These are phyloP conservation scores for Metschnikowia baotianmanensis DNA, from an alignment of 805 yeast species.

Conservation along the genomic window DNA sequence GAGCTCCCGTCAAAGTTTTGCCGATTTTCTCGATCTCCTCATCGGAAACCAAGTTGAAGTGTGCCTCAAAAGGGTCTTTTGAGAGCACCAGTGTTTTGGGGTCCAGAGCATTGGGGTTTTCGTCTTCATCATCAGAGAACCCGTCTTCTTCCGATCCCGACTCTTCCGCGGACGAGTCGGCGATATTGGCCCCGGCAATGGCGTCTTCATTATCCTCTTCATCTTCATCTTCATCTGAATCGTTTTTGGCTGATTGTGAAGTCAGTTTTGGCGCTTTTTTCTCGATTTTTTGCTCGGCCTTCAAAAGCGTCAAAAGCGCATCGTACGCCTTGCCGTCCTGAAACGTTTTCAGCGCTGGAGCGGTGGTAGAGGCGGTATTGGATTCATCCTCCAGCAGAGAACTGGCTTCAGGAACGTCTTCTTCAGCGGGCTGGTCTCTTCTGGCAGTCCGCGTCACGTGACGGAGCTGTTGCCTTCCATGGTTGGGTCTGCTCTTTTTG, in stretches of 20 bases:
- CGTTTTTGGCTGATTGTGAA: neutral
- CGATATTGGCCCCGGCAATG: constrained; percentile 32
- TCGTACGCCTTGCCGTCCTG: constrained; percentile 51
- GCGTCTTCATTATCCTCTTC: constrained; percentile 11
- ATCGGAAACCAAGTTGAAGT: constrained; percentile 58
- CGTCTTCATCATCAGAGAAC: constrained; percentile 9
- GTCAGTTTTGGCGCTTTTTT: constrained; percentile 20
- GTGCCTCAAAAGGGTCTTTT: constrained; percentile 73
- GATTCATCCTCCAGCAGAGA: constrained; percentile 16
- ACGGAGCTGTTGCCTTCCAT: constrained; percentile 63
- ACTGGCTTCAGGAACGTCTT: constrained; percentile 18
- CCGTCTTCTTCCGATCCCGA: constrained; percentile 19
- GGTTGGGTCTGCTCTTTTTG: constrained; percentile 25
- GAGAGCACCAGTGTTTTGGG: constrained; percentile 16
- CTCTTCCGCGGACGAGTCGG: constrained; percentile 18
- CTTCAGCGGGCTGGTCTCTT: constrained; percentile 26
- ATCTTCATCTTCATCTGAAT: neutral
- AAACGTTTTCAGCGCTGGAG: constrained; percentile 20
- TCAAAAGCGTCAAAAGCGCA: constrained; percentile 63
- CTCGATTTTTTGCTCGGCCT: constrained; percentile 22
- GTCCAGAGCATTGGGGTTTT: neutral
- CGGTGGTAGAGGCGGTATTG: constrained; percentile 3
- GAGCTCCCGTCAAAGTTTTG: constrained; percentile 18
- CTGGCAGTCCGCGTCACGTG: constrained; percentile 55
- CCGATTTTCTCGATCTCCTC: constrained; percentile 30